Conservation (phyloP, 177 flowering plant genomes). For the Telopea speciosissima region DNA sequence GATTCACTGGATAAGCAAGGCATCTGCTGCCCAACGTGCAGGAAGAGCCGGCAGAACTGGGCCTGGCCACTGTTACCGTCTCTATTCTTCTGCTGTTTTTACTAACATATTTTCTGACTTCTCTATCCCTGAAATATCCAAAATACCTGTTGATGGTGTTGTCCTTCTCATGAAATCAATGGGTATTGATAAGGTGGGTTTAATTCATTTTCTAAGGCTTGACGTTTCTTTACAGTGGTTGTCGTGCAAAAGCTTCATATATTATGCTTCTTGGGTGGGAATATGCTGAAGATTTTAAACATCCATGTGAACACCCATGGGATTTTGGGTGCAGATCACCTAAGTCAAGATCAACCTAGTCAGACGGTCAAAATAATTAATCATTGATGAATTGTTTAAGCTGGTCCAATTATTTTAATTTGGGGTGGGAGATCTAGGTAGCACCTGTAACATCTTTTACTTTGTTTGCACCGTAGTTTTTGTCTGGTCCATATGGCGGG, state of each 20-base stretch:
- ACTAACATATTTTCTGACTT: constrained; percentile 66
- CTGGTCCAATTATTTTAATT: neutral
- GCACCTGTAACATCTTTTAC: neutral
- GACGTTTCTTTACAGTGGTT: neutral
- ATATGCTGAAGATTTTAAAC: neutral
- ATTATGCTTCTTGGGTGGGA: neutral
- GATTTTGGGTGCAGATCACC: neutral
- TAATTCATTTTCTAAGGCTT: neutral
- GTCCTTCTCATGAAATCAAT: constrained; percentile 90
- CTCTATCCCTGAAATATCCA: constrained; percentile 73
- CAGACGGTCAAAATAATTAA: neutral
- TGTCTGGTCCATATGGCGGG: neutral
- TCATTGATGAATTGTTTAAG: neutral
- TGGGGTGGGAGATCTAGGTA: neutral
- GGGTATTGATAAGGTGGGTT: constrained; percentile 64
- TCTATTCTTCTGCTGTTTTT: constrained; percentile 86
- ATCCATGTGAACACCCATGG: neutral
- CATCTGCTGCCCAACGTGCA: constrained; percentile 96
- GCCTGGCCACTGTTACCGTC: constrained; percentile 95
- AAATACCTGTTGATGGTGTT: constrained; percentile 88
- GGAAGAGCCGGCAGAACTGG: constrained; percentile 99
- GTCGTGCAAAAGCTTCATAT: neutral
- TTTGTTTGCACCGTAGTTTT: neutral
- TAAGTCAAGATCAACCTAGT: neutral
- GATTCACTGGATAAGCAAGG: constrained; percentile 95